Evolutionary conservation across 495 filamentous ascomycete species (phyloP).

Genomic region (Staphylotrichum longicolle): DNA sequence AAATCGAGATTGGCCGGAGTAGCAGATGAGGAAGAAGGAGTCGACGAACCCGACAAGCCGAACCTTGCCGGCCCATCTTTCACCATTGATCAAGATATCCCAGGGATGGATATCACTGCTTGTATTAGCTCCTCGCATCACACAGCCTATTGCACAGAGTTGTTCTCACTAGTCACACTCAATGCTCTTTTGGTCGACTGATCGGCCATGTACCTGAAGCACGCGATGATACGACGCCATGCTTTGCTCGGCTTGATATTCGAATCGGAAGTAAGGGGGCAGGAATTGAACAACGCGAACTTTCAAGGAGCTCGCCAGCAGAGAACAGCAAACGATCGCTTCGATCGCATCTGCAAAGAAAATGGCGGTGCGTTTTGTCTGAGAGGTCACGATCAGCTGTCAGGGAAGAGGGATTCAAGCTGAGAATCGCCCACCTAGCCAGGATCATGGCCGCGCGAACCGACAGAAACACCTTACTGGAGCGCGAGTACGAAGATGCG

Average conservation of each 20-base stretch:
- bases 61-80: conserved; percentile 41
- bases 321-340: too few relatives aligned
- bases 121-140: not conserved
- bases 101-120: conserved; percentile 44
- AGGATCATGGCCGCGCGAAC: too few relatives aligned
- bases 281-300: too few relatives aligned
- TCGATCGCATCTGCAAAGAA: too few relatives aligned
- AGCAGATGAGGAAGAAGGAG: conserved; percentile 44
- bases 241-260: too few relatives aligned
- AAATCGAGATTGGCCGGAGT: conserved; percentile 40
- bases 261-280: too few relatives aligned
- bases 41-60: conserved; percentile 45
- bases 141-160: not conserved
- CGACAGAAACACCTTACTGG: too few relatives aligned
- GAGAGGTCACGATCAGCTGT: too few relatives aligned
- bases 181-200: conserved; percentile 37
- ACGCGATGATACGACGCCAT: conserved; percentile 48
- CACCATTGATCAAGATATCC: conserved; percentile 42
- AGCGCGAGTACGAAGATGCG: not conserved
- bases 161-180: conserved; percentile 42
- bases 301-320: too few relatives aligned
- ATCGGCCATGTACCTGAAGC: conserved; percentile 39
- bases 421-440: too few relatives aligned
- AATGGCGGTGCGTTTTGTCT: too few relatives aligned
- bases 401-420: too few relatives aligned